phyloP scores from a whole-genome alignment of 139 green algal species.

The Ettlia oleoabundans region DNA sequence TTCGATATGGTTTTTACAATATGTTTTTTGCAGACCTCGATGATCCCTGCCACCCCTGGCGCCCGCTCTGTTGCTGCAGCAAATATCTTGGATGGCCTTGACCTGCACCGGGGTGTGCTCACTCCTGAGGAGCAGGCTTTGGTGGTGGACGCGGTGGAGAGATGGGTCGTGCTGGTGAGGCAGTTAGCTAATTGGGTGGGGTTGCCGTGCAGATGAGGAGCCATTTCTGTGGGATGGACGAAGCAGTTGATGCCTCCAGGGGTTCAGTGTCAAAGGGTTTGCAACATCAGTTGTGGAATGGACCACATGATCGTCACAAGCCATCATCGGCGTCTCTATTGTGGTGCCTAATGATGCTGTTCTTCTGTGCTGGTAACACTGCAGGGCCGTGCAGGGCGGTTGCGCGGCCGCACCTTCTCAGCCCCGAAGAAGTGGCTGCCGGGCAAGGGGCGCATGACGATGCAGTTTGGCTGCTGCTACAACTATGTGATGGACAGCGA shows the following conservation, averaged over 20 bases:
- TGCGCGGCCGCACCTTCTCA: slow-evolving; percentile 60
- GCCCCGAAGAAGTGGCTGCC: slow-evolving; percentile 65
- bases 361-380: no score
- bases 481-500: slow-evolving; percentile 64
- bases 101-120: slow-evolving; percentile 62
- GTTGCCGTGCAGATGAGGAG: no score
- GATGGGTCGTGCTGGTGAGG: slow-evolving; percentile 41
- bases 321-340: neutral
- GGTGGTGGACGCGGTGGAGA: slow-evolving; percentile 48
- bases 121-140: slow-evolving; percentile 42
- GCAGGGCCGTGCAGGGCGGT: slow-evolving; percentile 17
- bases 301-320: no score
- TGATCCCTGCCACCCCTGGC: no score
- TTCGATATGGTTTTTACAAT: no score
- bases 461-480: slow-evolving; percentile 78
- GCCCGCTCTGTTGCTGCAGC: no score
- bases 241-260: no score
- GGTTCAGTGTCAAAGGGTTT: no score
- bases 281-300: no score
- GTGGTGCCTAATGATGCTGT: neutral
- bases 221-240: no score
- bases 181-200: neutral
- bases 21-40: no score
- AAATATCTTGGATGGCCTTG: slow-evolving; percentile 56
- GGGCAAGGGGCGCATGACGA: slow-evolving; percentile 69